Percentiles rank a stretch among this genome's conserved stretches.
phyloP scores from a whole-genome alignment of 345 rosid species.

The Populus alba region DNA sequence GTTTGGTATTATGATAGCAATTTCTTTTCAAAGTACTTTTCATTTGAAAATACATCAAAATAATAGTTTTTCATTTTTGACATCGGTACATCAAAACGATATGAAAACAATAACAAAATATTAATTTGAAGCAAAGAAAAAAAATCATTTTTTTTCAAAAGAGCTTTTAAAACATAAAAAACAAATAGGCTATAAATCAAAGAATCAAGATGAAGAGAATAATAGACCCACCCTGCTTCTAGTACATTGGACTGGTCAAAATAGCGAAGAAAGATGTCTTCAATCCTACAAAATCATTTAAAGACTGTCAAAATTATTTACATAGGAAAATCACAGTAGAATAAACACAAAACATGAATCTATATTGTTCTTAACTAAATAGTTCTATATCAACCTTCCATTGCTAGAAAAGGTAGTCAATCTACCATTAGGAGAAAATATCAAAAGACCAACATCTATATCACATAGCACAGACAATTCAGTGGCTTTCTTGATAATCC shows the following conservation, averaged over 20 bases:
- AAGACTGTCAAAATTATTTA: not conserved
- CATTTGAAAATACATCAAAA: too few relatives aligned
- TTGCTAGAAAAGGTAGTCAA: not conserved
- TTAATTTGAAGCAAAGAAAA: too few relatives aligned
- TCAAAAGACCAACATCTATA: constrained; percentile 73
- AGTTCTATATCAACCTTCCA: not conserved
- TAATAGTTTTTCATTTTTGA: too few relatives aligned
- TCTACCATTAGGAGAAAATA: constrained; percentile 62
- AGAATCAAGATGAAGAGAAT: not conserved
- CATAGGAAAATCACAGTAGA: not conserved
- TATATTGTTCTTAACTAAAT: not conserved
- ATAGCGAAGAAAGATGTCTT: not conserved
- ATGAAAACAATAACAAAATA: too few relatives aligned
- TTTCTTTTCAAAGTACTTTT: too few relatives aligned
- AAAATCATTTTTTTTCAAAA: too few relatives aligned
- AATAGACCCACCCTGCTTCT: not conserved
- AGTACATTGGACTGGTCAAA: not conserved
- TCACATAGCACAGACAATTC: constrained; percentile 87
- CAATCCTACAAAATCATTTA: not conserved
- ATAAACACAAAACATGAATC: not conserved
- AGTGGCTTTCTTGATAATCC: constrained; percentile 86
- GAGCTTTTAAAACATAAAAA: too few relatives aligned
- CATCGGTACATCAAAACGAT: too few relatives aligned
- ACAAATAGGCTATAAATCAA: not conserved
- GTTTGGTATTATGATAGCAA: too few relatives aligned